phyloP scores from a whole-genome alignment of 257 asterid genomes.

The Solanum sejunctum region DNA sequence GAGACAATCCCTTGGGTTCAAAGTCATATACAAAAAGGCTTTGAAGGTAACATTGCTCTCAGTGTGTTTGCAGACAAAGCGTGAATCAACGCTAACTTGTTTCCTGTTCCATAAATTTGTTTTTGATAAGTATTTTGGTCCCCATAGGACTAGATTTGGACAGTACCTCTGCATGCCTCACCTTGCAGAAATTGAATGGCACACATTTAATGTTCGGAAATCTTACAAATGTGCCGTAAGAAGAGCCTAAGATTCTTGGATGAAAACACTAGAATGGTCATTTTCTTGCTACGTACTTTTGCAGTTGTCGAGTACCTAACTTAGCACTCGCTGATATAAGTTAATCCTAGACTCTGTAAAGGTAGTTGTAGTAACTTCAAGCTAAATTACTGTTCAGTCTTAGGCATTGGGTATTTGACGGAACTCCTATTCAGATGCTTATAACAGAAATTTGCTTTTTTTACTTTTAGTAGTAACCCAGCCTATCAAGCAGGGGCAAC shows the following conservation, averaged over 20 bases:
- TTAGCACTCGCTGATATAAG: background rate
- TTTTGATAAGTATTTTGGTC: background rate
- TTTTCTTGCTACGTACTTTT: background rate
- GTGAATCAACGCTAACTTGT: background rate
- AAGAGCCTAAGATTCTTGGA: background rate
- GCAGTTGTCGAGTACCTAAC: background rate
- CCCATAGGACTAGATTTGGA: background rate
- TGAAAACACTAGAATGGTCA: background rate
- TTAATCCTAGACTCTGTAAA: background rate
- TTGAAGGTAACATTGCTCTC: constrained; percentile 34
- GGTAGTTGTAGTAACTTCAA: background rate
- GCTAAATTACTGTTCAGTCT: background rate
- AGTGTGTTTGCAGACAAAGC: background rate
- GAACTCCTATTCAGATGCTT: background rate
- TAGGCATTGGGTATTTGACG: background rate
- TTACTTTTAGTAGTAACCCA: background rate
- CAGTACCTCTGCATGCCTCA: background rate
- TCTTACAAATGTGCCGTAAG: background rate
- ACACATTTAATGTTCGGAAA: background rate
- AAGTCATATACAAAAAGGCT: constrained; percentile 44
- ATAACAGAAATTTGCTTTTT: background rate
- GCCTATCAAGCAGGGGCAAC: background rate
- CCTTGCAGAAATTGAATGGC: background rate
- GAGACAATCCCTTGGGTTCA: constrained; percentile 58
- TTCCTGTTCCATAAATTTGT: background rate